Evolutionary conservation across 805 yeast species (phyloP), one percentile per base, ranked within the genome.

Genomic region (Metschnikowia matae): DNA sequence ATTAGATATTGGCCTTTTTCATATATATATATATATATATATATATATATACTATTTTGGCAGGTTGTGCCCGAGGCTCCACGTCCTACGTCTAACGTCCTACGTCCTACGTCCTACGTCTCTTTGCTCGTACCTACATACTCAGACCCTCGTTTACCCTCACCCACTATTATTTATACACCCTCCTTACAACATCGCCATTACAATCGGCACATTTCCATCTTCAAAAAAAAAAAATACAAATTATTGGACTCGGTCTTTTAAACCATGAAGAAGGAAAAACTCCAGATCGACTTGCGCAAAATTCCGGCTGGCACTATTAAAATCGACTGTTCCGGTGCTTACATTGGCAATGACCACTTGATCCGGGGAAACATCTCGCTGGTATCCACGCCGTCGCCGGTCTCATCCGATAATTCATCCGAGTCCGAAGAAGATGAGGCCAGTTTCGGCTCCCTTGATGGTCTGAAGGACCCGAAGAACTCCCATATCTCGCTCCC

Each of bases 401-500:
- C 61, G 2, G 39, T 39, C 3, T 50, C 55, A 3, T 50, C 59
- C 7, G 60, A 56, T 42, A 50, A 43, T 40, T 52, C 55, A 18
- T 54, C 55, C 45, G 55, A 52, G 35, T 48, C 55, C 8, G 61
- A 58, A 29, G 55, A 48, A 2, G 61, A 54, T 20, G 58, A 54
- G 18, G 26, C 31, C 6, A 41, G 20, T 6, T 20, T 43, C 17
- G 38, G 44, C 18, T 13, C 33, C 1, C 26, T 39, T 8, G 54
- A 29, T 3, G 26, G 29, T 1, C 43, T 43, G 15, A 44, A 45
- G 31, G 58, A 54, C 44, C 21, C 55, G n/a, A 55, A 51, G 18
- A 51, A 38, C 37, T 56, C 56, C 51, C 87, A 86, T 54, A 89
- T 89, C 44, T 82, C 82, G 1, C 71, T 89, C n/a, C 96, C 96